These are phyloP conservation scores for Deakozyma indianensis DNA, from an alignment of 805 yeast genomes.

Conservation along the genomic window DNA sequence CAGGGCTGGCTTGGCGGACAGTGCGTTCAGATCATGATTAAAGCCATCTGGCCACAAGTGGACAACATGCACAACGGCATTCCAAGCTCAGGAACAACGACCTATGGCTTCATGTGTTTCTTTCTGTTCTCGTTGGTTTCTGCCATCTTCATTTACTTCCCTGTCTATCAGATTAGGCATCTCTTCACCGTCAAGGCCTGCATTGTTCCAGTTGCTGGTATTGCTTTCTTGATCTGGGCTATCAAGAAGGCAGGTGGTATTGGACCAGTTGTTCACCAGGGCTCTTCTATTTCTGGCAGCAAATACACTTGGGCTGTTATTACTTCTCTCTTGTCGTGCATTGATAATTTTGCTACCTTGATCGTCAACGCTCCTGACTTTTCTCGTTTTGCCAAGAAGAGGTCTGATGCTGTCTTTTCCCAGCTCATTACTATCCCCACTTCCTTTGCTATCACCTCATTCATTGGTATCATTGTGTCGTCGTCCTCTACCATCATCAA, in stretches of 20 bases:
- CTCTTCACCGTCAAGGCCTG: conserved; percentile 71
- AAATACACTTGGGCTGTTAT: conserved; percentile 76
- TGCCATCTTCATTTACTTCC: conserved; percentile 67
- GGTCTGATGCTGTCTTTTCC: conserved; percentile 33
- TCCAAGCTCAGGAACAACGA: conserved; percentile 44
- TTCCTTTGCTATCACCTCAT: conserved; percentile 64
- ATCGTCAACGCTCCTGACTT: conserved; percentile 84
- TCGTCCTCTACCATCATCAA: conserved; percentile 59
- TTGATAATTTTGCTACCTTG: conserved; percentile 81
- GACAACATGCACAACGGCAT: conserved; percentile 32
- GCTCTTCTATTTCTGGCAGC: conserved; percentile 36
- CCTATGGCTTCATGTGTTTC: conserved; percentile 60
- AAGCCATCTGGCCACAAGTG: conserved; percentile 48
- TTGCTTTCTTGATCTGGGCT: conserved; percentile 76
- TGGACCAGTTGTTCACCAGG: conserved; percentile 54
- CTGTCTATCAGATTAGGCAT: conserved; percentile 72
- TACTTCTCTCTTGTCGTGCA: conserved; percentile 59
- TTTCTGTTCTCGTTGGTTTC: conserved; percentile 73
- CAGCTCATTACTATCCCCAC: conserved; percentile 57
- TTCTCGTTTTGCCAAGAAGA: conserved; percentile 56
- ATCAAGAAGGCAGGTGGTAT: conserved; percentile 65
- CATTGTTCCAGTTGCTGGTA: conserved; percentile 69
- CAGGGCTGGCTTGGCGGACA: conserved; percentile 79
- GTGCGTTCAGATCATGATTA: conserved; percentile 64
- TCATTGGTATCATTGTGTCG: conserved; percentile 74